Evolutionary conservation across 495 filamentous ascomycete genomes (phyloP).

Genomic region (Thozetella sp.): DNA sequence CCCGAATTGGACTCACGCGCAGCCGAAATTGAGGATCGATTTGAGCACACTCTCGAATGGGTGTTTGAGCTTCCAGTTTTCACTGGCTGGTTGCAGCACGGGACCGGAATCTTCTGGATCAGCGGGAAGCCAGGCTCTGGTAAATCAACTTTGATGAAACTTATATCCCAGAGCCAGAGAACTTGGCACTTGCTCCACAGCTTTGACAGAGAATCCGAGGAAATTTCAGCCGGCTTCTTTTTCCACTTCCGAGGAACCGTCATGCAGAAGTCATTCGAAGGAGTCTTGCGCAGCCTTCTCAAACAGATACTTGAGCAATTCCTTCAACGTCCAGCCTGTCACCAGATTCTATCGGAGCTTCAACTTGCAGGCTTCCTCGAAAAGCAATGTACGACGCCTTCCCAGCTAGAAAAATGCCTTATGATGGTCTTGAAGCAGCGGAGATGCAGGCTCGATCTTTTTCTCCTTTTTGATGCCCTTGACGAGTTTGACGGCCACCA

Average conservation of each 20-base stretch:
- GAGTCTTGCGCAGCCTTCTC: constrained; percentile 11
- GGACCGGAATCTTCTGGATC: constrained; percentile 34
- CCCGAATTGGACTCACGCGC: not conserved
- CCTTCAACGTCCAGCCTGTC: not conserved
- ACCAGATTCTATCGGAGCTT: not conserved
- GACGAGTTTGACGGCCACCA: constrained; percentile 14
- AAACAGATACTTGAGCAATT: constrained; percentile 6
- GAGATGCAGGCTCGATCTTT: not conserved
- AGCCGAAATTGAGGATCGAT: not conserved
- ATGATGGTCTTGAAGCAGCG: not conserved
- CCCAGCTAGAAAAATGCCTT: not conserved
- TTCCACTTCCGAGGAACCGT: constrained; percentile 6
- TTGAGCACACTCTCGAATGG: not conserved
- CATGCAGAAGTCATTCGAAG: constrained; percentile 17
- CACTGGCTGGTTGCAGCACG: constrained; percentile 1
- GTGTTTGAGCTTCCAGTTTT: not conserved
- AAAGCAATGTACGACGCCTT: not conserved
- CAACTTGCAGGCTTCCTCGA: not conserved
- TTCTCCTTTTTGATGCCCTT: constrained; percentile 14
- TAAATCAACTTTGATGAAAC: constrained; percentile 53
- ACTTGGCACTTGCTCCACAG: not conserved
- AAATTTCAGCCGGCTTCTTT: not conserved
- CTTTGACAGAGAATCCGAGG: not conserved
- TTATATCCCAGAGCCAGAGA: constrained; percentile 7
- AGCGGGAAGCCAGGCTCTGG: constrained; percentile 51